Base-by-base conservation (phyloP, 2,329 filamentous ascomycete species). In the Colletotrichum somersetense region DNA sequence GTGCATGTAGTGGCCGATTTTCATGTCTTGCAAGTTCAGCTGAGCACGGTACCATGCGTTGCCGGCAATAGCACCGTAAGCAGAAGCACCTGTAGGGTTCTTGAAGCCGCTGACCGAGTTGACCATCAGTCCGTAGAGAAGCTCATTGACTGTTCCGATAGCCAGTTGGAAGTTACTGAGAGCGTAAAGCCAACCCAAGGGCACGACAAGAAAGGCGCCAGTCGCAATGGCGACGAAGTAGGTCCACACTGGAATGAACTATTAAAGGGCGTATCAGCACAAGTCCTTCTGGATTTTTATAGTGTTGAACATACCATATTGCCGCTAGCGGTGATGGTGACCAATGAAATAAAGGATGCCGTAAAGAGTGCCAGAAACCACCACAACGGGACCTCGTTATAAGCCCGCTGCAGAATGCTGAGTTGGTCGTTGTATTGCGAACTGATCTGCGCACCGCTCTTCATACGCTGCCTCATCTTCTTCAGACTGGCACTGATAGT, bases 41-140 rank as follows among this genome's bases (percentile, higher is more conserved):
- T 88, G 87, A 0, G 87, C 87, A 20, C 87, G 80, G 69, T 89
- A 90, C 89, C 89, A 91, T 2, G 89, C 88, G 65, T 90, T 88
- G 16, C 89, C 89, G 1, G 89, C 88, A 20, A 91, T 89, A 12
- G 86, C 80, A 10, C 89, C 86, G 75, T 91, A 91, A 0, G 86
- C 82, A 5, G 86, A 87, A 1, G 89, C 88, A 2, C 89, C 89
- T 8, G 85, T 85, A 1, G 89, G 89, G 73, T 90, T 89, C 70
- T 87, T 87, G 46, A 64, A 72, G 7, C 69, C 69, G 38, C 65
- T 63, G 10, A 87, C 81, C 1, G 85, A 80, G 66, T 89, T 86
- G 1, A 90, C 83, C 88, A 90, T 89, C 40, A 88, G 83, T 3
- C 88, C 88, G 71, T 90, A 91, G 10, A 89, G 78, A 0, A 91